Evolutionary conservation across 371 early-diverging fungal genomes (phyloP).

Genomic region (Syncephalastrum sp.): DNA sequence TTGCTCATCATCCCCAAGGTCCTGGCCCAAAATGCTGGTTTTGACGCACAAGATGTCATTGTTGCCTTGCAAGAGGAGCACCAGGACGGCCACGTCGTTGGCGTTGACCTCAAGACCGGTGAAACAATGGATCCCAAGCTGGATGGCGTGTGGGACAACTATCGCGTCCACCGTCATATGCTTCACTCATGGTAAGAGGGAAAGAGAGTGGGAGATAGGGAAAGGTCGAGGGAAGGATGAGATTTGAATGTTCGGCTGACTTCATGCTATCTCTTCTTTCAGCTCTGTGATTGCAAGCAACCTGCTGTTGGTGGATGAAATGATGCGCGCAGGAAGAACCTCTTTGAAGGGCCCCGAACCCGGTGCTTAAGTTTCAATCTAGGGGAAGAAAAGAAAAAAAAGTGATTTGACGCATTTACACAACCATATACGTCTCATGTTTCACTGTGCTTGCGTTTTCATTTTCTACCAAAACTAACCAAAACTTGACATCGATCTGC

Average conservation of each 20-base stretch:
- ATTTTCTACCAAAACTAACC: no score
- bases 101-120: slow-evolving; percentile 94
- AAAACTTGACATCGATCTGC: no score
- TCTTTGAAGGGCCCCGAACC: slow-evolving; percentile 63
- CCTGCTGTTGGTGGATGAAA: slow-evolving; percentile 99
- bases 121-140: slow-evolving; percentile 91
- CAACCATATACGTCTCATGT: no score
- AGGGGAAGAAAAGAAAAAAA: slow-evolving; percentile 1
- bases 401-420: neutral
- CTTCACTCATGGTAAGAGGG: slow-evolving; percentile 79
- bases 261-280: slow-evolving; percentile 13
- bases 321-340: slow-evolving; percentile 94
- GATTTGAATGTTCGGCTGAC: slow-evolving; percentile 10
- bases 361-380: slow-evolving; percentile 28
- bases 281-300: slow-evolving; percentile 96
- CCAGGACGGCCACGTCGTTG: slow-evolving; percentile 87
- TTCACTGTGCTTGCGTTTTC: no score
- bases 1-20: slow-evolving; percentile 96
- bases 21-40: slow-evolving; percentile 94
- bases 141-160: slow-evolving; percentile 98
- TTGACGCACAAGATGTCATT: slow-evolving; percentile 96
- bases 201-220: no score
- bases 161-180: slow-evolving; percentile 95
- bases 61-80: slow-evolving; percentile 93
- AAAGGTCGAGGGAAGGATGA: no score